A percentile compares a stretch with the other conserved stretches of the same genome.
These are phyloP conservation scores for Mycena vitilis DNA, from an alignment of 768 basidiomycete genomes.

Conservation along the genomic window DNA sequence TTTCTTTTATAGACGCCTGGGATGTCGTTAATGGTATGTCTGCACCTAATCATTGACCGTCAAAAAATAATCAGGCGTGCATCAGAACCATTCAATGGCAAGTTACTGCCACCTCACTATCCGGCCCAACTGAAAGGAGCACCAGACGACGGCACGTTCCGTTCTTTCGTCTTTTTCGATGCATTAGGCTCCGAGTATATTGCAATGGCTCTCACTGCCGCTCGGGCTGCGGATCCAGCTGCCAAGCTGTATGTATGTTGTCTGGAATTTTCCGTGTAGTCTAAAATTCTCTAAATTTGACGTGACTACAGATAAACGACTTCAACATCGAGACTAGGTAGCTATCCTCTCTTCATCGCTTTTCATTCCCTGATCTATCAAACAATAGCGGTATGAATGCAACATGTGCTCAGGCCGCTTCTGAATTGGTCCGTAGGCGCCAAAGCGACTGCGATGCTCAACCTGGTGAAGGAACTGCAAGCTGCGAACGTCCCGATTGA, in stretches of 20 bases:
- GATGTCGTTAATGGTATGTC: constrained; percentile 52
- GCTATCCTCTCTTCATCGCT: no score
- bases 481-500: constrained; percentile 54
- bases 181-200: constrained; percentile 52
- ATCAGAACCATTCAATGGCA: constrained; percentile 58
- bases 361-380: no score
- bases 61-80: no score
- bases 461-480: constrained; percentile 54
- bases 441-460: constrained; percentile 56
- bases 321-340: constrained; percentile 40
- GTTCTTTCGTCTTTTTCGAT: constrained; percentile 56
- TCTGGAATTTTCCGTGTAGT: no score
- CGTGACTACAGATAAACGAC: constrained; percentile 40
- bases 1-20: constrained; percentile 37
- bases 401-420: no score
- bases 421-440: constrained; percentile 39
- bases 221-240: constrained; percentile 55
- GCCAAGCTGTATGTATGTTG: constrained; percentile 57
- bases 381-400: no score
- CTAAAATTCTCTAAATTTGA: no score
- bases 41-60: no score
- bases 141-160: constrained; percentile 56
- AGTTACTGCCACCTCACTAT: no score
- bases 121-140: no score
- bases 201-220: constrained; percentile 55